A percentile compares a stretch with the other conserved stretches of the same genome.
Conservation (phyloP, 257 asterid species). For the Petunia axillaris region DNA sequence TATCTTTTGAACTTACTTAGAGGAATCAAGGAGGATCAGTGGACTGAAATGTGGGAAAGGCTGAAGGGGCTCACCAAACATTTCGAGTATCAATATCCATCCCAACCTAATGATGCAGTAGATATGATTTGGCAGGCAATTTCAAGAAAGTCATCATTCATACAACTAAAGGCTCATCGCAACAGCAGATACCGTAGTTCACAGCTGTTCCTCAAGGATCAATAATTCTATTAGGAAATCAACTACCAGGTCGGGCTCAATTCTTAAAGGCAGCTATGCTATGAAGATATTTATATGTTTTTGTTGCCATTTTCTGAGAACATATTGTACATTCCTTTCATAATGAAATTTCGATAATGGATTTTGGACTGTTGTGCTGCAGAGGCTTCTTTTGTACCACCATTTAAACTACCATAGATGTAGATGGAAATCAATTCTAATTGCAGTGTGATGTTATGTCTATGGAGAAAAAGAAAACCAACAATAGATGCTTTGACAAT, state of each 20-base stretch:
- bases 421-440: background rate
- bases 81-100: slow-evolving; percentile 70
- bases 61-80: slow-evolving; percentile 50
- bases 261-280: background rate
- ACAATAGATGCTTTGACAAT: background rate
- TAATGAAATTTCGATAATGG: background rate
- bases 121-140: slow-evolving; percentile 90
- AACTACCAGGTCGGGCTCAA: background rate
- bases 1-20: slow-evolving; percentile 68
- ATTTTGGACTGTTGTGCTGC: background rate
- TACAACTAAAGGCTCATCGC: slow-evolving; percentile 50
- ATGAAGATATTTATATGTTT: background rate
- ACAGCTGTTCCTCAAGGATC: slow-evolving; percentile 26
- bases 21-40: slow-evolving; percentile 52
- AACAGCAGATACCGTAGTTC: slow-evolving; percentile 61
- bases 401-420: background rate
- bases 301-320: background rate
- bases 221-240: background rate
- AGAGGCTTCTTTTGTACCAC: background rate
- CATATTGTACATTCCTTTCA: background rate
- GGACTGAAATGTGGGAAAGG: slow-evolving; percentile 78
- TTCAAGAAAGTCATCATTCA: slow-evolving; percentile 46
- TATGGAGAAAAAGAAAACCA: background rate
- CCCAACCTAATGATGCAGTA: slow-evolving; percentile 66
- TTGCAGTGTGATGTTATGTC: background rate